Percentiles rank a stretch among this genome's conserved stretches.
Evolutionary conservation across 257 asterid genomes (phyloP).

Genomic region (Plantago elongata): DNA sequence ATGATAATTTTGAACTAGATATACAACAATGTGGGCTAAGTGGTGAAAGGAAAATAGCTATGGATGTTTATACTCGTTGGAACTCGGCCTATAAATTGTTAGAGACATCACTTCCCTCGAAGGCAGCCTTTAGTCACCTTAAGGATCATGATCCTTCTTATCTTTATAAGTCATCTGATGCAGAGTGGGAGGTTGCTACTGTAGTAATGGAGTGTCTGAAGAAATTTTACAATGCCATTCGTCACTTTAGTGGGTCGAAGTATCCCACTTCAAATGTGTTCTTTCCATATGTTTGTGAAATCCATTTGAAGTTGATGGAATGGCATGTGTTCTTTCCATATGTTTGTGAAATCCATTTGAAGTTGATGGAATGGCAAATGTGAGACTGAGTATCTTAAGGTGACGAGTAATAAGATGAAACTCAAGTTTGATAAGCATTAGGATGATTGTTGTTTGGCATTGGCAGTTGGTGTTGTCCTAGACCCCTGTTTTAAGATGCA

Average conservation of each 20-base stretch:
- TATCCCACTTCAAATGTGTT: slow-evolving; percentile 21
- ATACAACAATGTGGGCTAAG: background rate
- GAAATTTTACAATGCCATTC: slow-evolving; percentile 11
- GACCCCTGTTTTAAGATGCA: slow-evolving; percentile 36
- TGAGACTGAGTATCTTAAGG: slow-evolving; percentile 5
- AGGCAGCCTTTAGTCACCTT: background rate
- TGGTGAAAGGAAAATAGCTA: background rate
- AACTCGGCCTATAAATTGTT: background rate
- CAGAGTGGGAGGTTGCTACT: background rate
- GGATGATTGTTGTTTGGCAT: slow-evolving; percentile 21
- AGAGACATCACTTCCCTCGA: background rate
- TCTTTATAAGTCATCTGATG: background rate
- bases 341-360: slow-evolving; percentile 15
- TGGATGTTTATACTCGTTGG: background rate
- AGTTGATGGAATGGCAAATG: slow-evolving; percentile 10
- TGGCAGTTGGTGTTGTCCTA: slow-evolving; percentile 33
- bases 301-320: slow-evolving; percentile 12
- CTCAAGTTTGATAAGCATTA: slow-evolving; percentile 27
- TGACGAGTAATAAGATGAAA: slow-evolving; percentile 22
- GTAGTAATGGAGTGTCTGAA: slow-evolving; percentile 1
- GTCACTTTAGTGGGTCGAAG: slow-evolving; percentile 3
- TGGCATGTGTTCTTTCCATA: slow-evolving; percentile 14
- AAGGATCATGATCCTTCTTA: background rate
- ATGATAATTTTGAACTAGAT: background rate
- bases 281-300: slow-evolving; percentile 12